Conservation (phyloP, 495 filamentous ascomycete species). For the Gamarada debralockiae region DNA sequence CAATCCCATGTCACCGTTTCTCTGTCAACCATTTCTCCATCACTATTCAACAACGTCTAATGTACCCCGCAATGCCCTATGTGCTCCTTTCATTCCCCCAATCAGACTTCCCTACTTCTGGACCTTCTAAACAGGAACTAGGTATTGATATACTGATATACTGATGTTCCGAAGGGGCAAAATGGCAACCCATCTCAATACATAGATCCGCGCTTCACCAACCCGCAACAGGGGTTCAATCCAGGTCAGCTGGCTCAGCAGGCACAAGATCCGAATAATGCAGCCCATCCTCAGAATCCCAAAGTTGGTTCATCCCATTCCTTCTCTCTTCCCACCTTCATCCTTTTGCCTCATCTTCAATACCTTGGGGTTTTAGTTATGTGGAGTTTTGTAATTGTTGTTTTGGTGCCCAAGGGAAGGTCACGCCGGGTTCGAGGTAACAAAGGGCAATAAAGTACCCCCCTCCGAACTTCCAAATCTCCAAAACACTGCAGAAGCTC, state of each 20-base stretch:
- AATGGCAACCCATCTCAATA: conserved; percentile 24
- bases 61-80: no score
- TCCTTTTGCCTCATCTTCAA: not conserved
- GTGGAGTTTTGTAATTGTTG: no score
- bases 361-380: not conserved
- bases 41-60: no score
- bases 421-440: no score
- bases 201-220: conserved; percentile 26
- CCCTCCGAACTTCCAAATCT: no score
- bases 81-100: no score
- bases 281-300: conserved; percentile 29
- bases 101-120: no score
- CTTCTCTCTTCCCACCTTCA: not conserved
- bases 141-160: not conserved
- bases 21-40: not conserved
- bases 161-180: not conserved
- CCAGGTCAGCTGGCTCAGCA: conserved; percentile 23
- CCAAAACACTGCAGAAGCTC: not conserved
- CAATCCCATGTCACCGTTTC: not conserved
- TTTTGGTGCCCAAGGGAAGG: no score
- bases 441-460: no score
- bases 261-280: conserved; percentile 28
- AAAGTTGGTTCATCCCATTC: conserved; percentile 5
- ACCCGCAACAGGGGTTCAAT: conserved; percentile 15
- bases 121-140: not conserved